A percentile compares a stretch with the other conserved stretches of the same genome.
Conservation (phyloP, 75 land plant species). For the Selaginella moellendorffii region DNA sequence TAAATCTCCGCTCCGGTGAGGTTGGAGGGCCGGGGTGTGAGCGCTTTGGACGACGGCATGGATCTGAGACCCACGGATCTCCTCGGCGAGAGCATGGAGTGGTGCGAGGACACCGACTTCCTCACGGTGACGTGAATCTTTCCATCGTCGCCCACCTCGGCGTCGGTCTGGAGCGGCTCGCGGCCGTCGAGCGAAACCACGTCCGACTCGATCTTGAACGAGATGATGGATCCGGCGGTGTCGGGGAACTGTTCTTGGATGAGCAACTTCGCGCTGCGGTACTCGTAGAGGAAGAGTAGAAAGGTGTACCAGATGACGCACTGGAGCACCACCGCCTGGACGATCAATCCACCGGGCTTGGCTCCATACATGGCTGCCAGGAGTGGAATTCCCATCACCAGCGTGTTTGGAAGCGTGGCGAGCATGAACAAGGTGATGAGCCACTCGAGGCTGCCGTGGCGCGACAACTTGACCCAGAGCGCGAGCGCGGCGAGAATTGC, state of each 20-base stretch:
- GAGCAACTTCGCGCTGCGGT: conserved; percentile 60
- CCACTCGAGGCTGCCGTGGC: conserved; percentile 66
- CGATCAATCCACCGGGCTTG: conserved; percentile 49
- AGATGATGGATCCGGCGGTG: conserved; percentile 63
- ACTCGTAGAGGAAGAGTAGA: conserved; percentile 81
- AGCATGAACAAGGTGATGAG: conserved; percentile 77
- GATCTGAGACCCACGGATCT: neutral
- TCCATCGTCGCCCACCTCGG: conserved; percentile 73
- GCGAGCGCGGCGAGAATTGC: conserved; percentile 33
- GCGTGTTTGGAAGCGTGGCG: conserved; percentile 81
- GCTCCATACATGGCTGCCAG: conserved; percentile 81
- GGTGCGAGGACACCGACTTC: conserved; percentile 57
- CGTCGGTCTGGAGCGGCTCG: conserved; percentile 62
- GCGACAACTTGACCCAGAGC: conserved; percentile 37
- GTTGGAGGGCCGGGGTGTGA: neutral
- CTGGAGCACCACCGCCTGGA: conserved; percentile 83
- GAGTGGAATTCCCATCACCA: conserved; percentile 92
- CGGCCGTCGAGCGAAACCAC: conserved; percentile 77
- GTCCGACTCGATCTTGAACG: conserved; percentile 83
- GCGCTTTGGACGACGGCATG: neutral
- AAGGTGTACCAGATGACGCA: conserved; percentile 92
- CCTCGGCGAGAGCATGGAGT: conserved; percentile 1
- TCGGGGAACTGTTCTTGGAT: conserved; percentile 91
- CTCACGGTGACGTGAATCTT: conserved; percentile 72
- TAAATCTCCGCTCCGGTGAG: conserved; percentile 3